Evolutionary conservation across 139 green algal genomes (phyloP).

Genomic region (Eudorina sp.): DNA sequence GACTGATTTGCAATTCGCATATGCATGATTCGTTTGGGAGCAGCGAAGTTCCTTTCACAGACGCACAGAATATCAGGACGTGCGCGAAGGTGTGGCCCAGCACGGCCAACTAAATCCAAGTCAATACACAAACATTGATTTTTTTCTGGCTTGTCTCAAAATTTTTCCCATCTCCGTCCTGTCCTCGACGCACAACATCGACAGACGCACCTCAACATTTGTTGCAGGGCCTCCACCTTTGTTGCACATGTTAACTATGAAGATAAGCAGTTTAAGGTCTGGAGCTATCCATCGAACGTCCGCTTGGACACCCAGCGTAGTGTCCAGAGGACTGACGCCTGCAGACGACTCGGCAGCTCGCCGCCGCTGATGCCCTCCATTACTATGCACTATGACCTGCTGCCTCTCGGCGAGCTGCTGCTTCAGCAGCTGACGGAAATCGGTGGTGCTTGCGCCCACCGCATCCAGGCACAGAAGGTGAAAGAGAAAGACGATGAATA

Average conservation of each 20-base stretch:
- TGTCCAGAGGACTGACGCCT: not conserved
- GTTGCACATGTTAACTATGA: conserved; percentile 38
- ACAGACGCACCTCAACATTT: not conserved
- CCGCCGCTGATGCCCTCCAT: not conserved
- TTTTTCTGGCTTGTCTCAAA: not conserved
- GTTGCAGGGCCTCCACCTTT: conserved; percentile 20
- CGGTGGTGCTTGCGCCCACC: not conserved
- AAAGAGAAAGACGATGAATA: not conserved
- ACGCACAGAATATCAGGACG: not conserved
- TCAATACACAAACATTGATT: not conserved
- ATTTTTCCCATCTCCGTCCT: not conserved
- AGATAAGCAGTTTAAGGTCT: not conserved
- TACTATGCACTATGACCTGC: not conserved
- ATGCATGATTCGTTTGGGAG: not conserved
- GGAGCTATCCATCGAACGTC: conserved; percentile 25
- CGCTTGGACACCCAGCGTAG: not conserved
- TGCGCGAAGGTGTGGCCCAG: not conserved
- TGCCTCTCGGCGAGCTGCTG: not conserved
- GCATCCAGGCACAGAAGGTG: not conserved
- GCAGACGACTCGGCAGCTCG: not conserved
- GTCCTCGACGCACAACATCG: not conserved
- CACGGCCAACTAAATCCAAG: not conserved
- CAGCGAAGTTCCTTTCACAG: not conserved
- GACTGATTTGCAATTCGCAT: not conserved
- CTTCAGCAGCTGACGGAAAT: not conserved